These are phyloP conservation scores for Vitis labrusca DNA, from an alignment of 164 flowering plant species.

Conservation along the genomic window DNA sequence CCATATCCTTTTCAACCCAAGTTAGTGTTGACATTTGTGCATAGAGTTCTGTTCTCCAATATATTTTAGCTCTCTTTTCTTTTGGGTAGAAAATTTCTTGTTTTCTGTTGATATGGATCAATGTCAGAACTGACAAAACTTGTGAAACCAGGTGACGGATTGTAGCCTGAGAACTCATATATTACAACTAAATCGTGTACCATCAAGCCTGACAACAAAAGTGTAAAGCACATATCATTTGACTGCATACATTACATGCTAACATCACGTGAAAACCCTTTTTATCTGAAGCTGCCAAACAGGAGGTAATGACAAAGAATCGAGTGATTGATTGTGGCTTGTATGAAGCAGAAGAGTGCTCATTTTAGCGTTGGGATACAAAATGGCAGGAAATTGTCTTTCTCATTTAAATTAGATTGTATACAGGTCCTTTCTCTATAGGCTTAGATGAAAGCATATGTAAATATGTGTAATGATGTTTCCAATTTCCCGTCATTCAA, in stretches of 20 bases:
- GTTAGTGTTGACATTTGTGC: no score
- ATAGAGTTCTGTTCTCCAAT: no score
- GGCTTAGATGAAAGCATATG: constrained; percentile 11
- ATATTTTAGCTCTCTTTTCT: no score
- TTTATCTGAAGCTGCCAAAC: background rate
- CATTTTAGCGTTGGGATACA: constrained; percentile 7
- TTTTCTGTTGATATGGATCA: background rate
- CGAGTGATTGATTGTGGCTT: constrained; percentile 12
- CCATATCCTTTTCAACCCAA: no score
- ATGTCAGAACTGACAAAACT: constrained; percentile 4
- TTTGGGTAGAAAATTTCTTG: background rate
- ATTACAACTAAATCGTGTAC: constrained; percentile 45
- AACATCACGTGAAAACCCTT: constrained; percentile 21
- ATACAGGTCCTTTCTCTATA: constrained; percentile 3
- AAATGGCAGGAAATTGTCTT: constrained; percentile 14
- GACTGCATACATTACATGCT: constrained; percentile 14
- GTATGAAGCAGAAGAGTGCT: constrained; percentile 7
- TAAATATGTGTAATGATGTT: constrained; percentile 19
- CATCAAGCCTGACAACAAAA: constrained; percentile 27
- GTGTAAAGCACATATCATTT: constrained; percentile 20
- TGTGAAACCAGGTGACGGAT: constrained; percentile 61
- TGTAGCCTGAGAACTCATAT: constrained; percentile 65
- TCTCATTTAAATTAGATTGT: constrained; percentile 11
- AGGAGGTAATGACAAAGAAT: background rate
- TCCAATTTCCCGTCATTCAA: constrained; percentile 3